These are phyloP conservation scores for Syncephalastrum sp. DNA, from an alignment of 371 early-diverging fungal genomes.

Conservation along the genomic window DNA sequence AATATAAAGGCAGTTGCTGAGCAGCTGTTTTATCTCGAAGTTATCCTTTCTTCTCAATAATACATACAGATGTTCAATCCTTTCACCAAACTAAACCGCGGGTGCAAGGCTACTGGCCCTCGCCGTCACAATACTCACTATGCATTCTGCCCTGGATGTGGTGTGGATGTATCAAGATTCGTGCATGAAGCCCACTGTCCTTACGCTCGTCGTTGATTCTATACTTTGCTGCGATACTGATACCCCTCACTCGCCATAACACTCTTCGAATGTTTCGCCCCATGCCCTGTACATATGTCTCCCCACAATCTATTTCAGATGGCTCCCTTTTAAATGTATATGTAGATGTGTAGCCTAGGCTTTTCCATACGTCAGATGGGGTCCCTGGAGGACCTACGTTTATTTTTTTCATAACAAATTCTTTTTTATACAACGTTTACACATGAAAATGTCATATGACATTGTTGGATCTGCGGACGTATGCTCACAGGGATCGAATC, in stretches of 20 bases:
- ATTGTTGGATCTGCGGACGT: too few relatives aligned
- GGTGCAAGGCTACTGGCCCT: too few relatives aligned
- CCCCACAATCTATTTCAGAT: background rate
- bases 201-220: conserved; percentile 5
- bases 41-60: too few relatives aligned
- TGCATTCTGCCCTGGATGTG: conserved; percentile 16
- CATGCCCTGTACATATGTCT: background rate
- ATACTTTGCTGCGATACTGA: background rate
- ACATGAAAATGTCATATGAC: too few relatives aligned
- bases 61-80: too few relatives aligned
- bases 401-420: background rate
- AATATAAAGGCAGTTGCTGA: too few relatives aligned
- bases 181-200: conserved; percentile 17
- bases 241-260: too few relatives aligned
- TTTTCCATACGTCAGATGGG: conserved; percentile 1
- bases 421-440: too few relatives aligned
- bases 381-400: conserved; percentile 3
- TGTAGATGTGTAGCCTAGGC: background rate
- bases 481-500: too few relatives aligned
- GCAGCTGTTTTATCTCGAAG: too few relatives aligned
- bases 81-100: too few relatives aligned
- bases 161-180: conserved; percentile 14
- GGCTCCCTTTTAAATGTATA: background rate
- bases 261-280: background rate
- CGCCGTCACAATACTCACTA: background rate